Evolutionary conservation across 306 rosid genomes (phyloP).

Genomic region (Cucurbita argyrosperma): DNA sequence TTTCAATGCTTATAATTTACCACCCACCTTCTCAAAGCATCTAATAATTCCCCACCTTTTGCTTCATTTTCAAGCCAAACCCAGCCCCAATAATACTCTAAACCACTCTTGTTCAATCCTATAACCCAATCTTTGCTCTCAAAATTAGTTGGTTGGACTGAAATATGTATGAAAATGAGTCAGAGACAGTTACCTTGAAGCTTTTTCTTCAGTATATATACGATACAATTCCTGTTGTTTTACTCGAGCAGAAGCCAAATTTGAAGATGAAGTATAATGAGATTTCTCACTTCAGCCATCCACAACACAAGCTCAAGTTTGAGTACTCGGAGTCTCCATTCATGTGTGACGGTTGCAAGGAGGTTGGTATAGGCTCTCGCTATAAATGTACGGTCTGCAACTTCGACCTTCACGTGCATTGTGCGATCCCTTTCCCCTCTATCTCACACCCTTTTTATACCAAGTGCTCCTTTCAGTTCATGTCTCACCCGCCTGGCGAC

Average conservation of each 20-base stretch:
- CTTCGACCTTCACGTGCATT: constrained; percentile 79
- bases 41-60: constrained; percentile 3
- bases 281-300: constrained; percentile 71
- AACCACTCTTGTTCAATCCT: neutral
- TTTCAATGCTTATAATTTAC: neutral
- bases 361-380: constrained; percentile 68
- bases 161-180: neutral
- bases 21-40: constrained; percentile 9
- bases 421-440: constrained; percentile 40
- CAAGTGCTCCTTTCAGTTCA: constrained; percentile 69
- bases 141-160: neutral
- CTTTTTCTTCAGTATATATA: constrained; percentile 5
- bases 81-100: constrained; percentile 1
- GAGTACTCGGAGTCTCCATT: constrained; percentile 63
- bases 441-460: constrained; percentile 68
- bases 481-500: constrained; percentile 42
- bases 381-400: constrained; percentile 64
- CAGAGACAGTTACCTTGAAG: neutral
- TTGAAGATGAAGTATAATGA: constrained; percentile 50
- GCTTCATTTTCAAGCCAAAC: constrained; percentile 11
- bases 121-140: neutral
- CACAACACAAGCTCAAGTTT: constrained; percentile 65
- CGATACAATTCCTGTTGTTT: neutral
- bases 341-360: constrained; percentile 96
- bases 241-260: neutral